Evolutionary conservation across 2,329 filamentous ascomycete genomes (phyloP).

Genomic region (Arthrobotrys megalospora): DNA sequence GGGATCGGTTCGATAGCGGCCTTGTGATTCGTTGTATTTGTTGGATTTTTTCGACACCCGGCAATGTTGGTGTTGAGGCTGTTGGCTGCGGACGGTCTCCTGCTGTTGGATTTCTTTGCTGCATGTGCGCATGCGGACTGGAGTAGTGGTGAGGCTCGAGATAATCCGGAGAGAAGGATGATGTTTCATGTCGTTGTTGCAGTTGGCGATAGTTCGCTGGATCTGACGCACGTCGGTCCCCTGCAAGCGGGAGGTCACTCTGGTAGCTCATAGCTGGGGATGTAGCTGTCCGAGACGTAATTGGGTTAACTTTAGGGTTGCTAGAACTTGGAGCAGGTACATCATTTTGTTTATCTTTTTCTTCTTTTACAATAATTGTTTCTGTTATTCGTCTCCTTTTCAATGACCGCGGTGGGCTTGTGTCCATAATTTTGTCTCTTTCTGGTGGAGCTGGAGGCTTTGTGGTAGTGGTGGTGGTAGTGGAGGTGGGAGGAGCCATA

Average conservation of each 20-base stretch:
- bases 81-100: slow-evolving; percentile 56
- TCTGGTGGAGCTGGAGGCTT: slow-evolving; percentile 23
- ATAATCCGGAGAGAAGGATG: slow-evolving; percentile 54
- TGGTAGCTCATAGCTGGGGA: slow-evolving; percentile 54
- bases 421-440: slow-evolving; percentile 27
- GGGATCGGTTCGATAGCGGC: slow-evolving; percentile 45
- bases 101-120: slow-evolving; percentile 52
- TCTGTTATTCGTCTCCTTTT: slow-evolving; percentile 51
- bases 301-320: slow-evolving; percentile 58
- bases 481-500: slow-evolving; percentile 54
- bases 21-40: slow-evolving; percentile 62
- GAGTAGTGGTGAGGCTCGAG: slow-evolving; percentile 63
- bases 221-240: slow-evolving; percentile 59
- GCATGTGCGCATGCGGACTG: slow-evolving; percentile 49
- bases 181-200: slow-evolving; percentile 56
- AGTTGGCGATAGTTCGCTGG: slow-evolving; percentile 57
- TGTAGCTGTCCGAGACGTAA: slow-evolving; percentile 59
- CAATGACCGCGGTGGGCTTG: slow-evolving; percentile 28
- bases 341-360: slow-evolving; percentile 56
- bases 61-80: slow-evolving; percentile 52
- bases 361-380: slow-evolving; percentile 28
- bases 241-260: slow-evolving; percentile 58
- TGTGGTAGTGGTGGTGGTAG: slow-evolving; percentile 26
- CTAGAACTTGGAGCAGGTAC: slow-evolving; percentile 40
- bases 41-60: slow-evolving; percentile 63